These are phyloP conservation scores for Boletus rufocinnamomeus DNA, from an alignment of 768 basidiomycete species.

Conservation along the genomic window DNA sequence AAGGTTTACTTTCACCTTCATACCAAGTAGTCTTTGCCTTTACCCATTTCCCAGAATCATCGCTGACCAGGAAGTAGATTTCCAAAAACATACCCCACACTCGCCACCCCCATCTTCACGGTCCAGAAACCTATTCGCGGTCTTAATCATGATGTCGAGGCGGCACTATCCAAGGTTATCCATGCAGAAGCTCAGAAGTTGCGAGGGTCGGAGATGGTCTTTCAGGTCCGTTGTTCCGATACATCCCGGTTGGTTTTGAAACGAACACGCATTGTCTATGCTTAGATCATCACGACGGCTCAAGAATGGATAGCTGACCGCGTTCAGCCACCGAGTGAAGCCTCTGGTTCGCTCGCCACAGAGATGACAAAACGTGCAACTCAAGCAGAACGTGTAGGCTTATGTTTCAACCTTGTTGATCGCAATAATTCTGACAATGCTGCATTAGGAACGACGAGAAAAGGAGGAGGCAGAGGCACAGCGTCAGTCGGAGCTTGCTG, in stretches of 20 bases:
- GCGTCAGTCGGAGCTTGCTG: constrained; percentile 49
- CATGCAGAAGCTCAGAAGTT: constrained; percentile 65
- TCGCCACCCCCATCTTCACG: constrained; percentile 66
- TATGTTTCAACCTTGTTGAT: background rate
- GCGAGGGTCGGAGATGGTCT: constrained; percentile 75
- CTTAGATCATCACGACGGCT: constrained; percentile 62
- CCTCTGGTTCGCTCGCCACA: constrained; percentile 68
- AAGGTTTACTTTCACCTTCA: constrained; percentile 69
- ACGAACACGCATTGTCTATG: background rate
- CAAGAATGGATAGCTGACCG: constrained; percentile 72
- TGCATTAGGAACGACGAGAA: constrained; percentile 49
- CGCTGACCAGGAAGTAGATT: constrained; percentile 46
- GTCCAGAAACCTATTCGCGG: constrained; percentile 67
- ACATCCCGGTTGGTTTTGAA: background rate
- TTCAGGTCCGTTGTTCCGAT: constrained; percentile 51
- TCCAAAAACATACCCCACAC: constrained; percentile 79
- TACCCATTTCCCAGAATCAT: background rate
- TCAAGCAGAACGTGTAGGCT: constrained; percentile 64
- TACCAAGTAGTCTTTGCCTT: constrained; percentile 53
- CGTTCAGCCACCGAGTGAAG: constrained; percentile 58
- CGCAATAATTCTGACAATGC: background rate
- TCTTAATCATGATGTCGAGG: constrained; percentile 55
- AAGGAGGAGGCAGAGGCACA: constrained; percentile 59
- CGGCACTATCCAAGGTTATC: constrained; percentile 58
- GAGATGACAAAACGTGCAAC: constrained; percentile 76